Conservation (phyloP, 2,329 filamentous ascomycete species). For the Berkeleyomyces rouxiae region DNA sequence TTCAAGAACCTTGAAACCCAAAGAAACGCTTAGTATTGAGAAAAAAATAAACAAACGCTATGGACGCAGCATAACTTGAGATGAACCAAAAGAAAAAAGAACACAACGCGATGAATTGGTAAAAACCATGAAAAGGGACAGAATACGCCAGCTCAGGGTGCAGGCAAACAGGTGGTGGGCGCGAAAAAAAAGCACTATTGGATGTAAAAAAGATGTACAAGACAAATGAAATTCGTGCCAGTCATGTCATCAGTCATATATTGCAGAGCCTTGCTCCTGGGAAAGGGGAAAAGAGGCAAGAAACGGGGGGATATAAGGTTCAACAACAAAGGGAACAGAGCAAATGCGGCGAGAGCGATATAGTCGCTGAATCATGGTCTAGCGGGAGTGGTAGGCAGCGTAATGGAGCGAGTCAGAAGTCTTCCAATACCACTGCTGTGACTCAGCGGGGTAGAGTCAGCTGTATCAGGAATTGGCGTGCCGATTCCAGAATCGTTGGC, state of each 20-base stretch:
- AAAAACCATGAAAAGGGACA: constrained; percentile 8
- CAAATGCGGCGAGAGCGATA: background rate
- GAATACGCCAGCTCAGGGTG: background rate
- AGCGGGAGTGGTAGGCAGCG: background rate
- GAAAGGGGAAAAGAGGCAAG: background rate
- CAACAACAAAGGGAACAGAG: background rate
- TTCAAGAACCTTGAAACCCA: background rate
- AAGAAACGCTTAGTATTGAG: background rate
- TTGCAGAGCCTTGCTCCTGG: constrained; percentile 3
- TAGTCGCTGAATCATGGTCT: background rate
- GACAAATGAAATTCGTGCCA: constrained; percentile 11
- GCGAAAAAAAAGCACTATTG: constrained; percentile 5
- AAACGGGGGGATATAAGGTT: background rate
- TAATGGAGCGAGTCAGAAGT: constrained; percentile 2
- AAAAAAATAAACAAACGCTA: background rate
- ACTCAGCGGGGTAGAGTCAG: constrained; percentile 2
- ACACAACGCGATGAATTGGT: constrained; percentile 4
- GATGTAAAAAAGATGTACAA: constrained; percentile 7
- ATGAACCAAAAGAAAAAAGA: background rate
- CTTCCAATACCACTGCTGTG: constrained; percentile 6
- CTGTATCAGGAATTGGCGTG: constrained; percentile 5
- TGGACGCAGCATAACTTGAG: constrained; percentile 4
- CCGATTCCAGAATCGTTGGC: constrained; percentile 14
- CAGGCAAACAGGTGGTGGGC: background rate
- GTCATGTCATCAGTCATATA: constrained; percentile 13